Base-by-base conservation (phyloP, 495 filamentous ascomycete genomes). In the Hypoxylon lenormandii region DNA sequence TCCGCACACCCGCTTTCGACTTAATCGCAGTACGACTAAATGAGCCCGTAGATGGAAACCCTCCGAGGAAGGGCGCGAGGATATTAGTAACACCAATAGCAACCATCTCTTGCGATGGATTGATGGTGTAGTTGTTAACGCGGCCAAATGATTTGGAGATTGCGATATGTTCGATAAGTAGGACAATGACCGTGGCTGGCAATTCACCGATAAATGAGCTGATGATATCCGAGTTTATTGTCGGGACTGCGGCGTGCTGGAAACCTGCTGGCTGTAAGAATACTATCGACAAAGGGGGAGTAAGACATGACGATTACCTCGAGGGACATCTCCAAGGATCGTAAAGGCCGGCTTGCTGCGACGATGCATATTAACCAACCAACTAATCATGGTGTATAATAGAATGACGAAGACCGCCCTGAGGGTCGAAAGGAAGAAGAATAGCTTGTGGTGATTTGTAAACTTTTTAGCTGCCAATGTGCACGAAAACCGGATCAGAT, bases 1-100 rank as follows among this genome's bases (percentile, higher is more conserved):
- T 97, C 4, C 94, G 89, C 1, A 98, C 95, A 71, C 95, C 95
- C 40, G 96, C 94, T 81, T 98, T 98, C 0, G 93, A 94, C 79
- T 98, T 97, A 82, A 98, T 98, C 22, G 95, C 95, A 46, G 95
- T 98, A 21, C 95, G 90, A 13, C 93, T 96, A 84, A 98, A 98
- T 11, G 96, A 98, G 4, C 95, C 95, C 23, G 95, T 98, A 0
- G 95, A 91, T 1, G 96, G 93, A 70, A 97, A 98, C 2, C 85
- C 95, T 60, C 95, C 95, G 5, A 98, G 87, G 80, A 98, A 97
- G 5, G 95, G 94, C 4, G 92, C 94, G 1, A 98, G 84, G 33
- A 98, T 82, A 76, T 98, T 98, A 16, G 89, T 91, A 7, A 98
- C 85, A 48, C 95, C 95, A 72, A 98, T 98, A 21, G 91, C 96